Evolutionary conservation across 2,329 filamentous ascomycete species (phyloP).

Genomic region (Zymoseptoria tritici): DNA sequence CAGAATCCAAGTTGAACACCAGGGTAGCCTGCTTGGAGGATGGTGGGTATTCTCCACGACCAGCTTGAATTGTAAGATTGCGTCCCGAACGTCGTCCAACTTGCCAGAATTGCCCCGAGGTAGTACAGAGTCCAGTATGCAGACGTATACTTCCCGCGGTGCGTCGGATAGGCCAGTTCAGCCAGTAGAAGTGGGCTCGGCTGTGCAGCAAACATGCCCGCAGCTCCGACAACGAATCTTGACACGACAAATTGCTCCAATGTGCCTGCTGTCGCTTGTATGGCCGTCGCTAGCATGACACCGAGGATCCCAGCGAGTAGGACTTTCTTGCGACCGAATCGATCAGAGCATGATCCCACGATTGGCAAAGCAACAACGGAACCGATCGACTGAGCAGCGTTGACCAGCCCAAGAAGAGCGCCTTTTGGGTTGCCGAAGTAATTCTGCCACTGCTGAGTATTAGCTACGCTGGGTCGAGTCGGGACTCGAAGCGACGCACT

Average conservation of each 20-base stretch:
- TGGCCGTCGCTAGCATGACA: conserved; percentile 27
- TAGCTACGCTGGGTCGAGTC: no score
- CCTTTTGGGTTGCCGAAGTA: conserved; percentile 36
- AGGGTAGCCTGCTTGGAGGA: conserved; percentile 42
- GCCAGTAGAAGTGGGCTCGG: conserved; percentile 16
- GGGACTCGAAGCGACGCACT: no score
- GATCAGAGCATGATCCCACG: conserved; percentile 34
- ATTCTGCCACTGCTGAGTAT: conserved; percentile 33
- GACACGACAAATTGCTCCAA: conserved; percentile 18
- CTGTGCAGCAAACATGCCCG: conserved; percentile 19
- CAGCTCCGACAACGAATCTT: conserved; percentile 13
- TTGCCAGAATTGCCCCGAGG: conserved; percentile 16
- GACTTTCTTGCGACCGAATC: conserved; percentile 34
- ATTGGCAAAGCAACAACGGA: conserved; percentile 34
- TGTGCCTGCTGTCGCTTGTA: conserved; percentile 26
- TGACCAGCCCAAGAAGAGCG: conserved; percentile 33
- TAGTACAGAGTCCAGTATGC: conserved; percentile 18
- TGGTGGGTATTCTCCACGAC: conserved; percentile 44
- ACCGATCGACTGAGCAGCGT: conserved; percentile 34
- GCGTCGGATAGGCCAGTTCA: conserved; percentile 17
- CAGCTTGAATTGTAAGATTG: conserved; percentile 23
- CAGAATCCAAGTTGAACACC: conserved; percentile 32
- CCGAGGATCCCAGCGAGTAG: conserved; percentile 30
- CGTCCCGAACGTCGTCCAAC: conserved; percentile 17
- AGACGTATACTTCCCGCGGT: conserved; percentile 15